Percentiles rank a stretch among this genome's conserved stretches.
phyloP scores from a whole-genome alignment of 148 eudicot genomes.

The Amaranthus hypochondriacus region DNA sequence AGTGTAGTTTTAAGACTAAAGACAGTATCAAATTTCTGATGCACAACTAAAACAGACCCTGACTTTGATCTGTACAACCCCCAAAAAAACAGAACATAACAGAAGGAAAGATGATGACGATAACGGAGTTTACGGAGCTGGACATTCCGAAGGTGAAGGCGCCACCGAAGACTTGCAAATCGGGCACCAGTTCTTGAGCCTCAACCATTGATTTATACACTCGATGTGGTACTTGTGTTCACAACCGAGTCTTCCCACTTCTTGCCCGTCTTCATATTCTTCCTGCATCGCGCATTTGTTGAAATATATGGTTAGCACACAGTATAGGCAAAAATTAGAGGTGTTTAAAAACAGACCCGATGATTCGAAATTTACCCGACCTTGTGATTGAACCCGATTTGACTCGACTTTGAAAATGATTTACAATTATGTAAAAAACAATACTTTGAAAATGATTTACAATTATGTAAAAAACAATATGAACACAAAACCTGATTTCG shows the following conservation, averaged over 20 bases:
- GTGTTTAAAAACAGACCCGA: no score
- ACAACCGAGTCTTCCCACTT: slow-evolving; percentile 64
- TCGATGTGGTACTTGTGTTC: slow-evolving; percentile 59
- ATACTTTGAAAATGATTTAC: no score
- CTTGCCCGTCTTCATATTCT: slow-evolving; percentile 63
- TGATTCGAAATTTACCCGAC: no score
- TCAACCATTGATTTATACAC: slow-evolving; percentile 74
- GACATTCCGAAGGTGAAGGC: slow-evolving; percentile 28
- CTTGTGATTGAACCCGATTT: no score
- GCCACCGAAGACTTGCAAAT: slow-evolving; percentile 74
- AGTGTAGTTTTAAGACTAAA: no score
- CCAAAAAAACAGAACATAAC: not conserved
- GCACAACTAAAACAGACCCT: slow-evolving; percentile 14
- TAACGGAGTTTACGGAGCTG: not conserved
- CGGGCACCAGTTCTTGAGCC: slow-evolving; percentile 95
- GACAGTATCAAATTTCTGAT: slow-evolving; percentile 4
- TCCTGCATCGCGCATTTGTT: slow-evolving; percentile 48
- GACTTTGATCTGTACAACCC: slow-evolving; percentile 17
- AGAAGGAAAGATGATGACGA: not conserved
- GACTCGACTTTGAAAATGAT: no score
- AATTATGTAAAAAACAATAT: no score
- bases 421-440: no score
- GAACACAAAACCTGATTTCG: no score
- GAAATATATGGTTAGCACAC: not conserved
- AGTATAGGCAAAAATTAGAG: not conserved